Evolutionary conservation across 2,329 filamentous ascomycete species (phyloP).

Genomic region (Lecanicillium sp.): DNA sequence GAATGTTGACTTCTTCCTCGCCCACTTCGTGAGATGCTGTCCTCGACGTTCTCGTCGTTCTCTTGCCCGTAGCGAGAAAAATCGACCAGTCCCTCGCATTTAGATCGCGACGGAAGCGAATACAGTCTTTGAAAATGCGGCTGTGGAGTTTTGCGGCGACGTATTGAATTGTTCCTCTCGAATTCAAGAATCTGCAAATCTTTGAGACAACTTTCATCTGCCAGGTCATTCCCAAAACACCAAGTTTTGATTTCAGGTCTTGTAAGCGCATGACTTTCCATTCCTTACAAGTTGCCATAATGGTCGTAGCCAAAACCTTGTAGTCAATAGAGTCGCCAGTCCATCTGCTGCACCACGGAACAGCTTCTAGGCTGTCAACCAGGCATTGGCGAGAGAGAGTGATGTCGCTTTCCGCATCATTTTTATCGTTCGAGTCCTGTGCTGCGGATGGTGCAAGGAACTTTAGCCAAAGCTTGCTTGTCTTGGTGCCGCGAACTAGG

Average conservation of each 20-base stretch:
- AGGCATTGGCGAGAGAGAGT: slow-evolving; percentile 35
- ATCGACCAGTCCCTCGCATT: slow-evolving; percentile 51
- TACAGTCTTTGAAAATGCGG: slow-evolving; percentile 55
- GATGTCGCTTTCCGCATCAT: slow-evolving; percentile 27
- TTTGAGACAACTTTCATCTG: slow-evolving; percentile 57
- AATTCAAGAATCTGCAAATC: slow-evolving; percentile 51
- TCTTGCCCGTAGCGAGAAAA: slow-evolving; percentile 45
- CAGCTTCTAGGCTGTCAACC: slow-evolving; percentile 43
- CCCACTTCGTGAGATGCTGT: neutral
- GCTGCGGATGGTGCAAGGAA: slow-evolving; percentile 44
- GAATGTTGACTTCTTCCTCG: slow-evolving; percentile 3
- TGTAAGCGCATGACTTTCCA: slow-evolving; percentile 53
- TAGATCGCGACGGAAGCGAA: slow-evolving; percentile 52
- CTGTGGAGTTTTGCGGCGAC: slow-evolving; percentile 49
- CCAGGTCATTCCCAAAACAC: slow-evolving; percentile 47
- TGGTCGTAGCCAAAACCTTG: slow-evolving; percentile 49
- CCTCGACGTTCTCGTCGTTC: slow-evolving; percentile 12
- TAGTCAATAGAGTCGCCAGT: slow-evolving; percentile 54
- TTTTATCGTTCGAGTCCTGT: slow-evolving; percentile 25
- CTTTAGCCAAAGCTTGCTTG: slow-evolving; percentile 57
- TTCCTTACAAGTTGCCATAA: slow-evolving; percentile 51
- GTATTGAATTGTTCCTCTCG: slow-evolving; percentile 49
- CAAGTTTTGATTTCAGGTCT: slow-evolving; percentile 53
- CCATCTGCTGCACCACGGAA: slow-evolving; percentile 52
- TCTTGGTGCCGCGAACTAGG: slow-evolving; percentile 52